Percentiles rank a stretch among this genome's conserved stretches.
Evolutionary conservation across 2,329 filamentous ascomycete genomes (phyloP).

Genomic region (Didymosphaeria variabile): DNA sequence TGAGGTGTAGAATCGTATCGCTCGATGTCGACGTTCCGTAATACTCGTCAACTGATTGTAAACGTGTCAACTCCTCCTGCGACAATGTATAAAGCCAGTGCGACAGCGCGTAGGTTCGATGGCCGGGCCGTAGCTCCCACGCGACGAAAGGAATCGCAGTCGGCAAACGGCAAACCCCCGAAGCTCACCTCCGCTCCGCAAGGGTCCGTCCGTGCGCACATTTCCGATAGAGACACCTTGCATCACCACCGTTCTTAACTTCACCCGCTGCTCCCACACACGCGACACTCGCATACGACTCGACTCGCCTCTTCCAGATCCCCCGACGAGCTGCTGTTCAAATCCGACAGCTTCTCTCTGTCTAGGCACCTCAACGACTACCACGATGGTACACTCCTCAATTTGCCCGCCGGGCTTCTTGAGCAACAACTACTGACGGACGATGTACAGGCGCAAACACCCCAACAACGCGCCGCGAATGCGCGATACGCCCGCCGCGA

Average conservation of each 20-base stretch:
- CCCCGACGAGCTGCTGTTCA: not conserved
- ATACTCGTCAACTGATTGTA: not conserved
- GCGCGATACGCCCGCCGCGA: conserved; percentile 79
- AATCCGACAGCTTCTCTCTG: not conserved
- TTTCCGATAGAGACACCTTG: conserved; percentile 45
- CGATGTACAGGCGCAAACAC: conserved; percentile 75
- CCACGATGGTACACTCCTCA: conserved; percentile 5
- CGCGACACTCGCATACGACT: not conserved
- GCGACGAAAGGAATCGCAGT: not conserved
- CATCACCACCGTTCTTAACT: conserved; percentile 27
- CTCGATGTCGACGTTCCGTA: not conserved
- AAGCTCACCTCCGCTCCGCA: conserved; percentile 28
- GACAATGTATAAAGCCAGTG: not conserved
- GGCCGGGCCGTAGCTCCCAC: not conserved
- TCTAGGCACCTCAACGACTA: not conserved
- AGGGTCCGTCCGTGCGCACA: conserved; percentile 28
- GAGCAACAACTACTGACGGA: not conserved
- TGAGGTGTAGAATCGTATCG: not conserved
- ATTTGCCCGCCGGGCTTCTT: not conserved
- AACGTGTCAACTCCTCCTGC: not conserved
- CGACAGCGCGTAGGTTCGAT: not conserved
- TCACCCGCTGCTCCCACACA: not conserved
- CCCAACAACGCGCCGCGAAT: conserved; percentile 82
- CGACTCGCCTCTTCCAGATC: not conserved
- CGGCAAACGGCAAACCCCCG: conserved; percentile 33